Conservation (phyloP, 164 flowering plant genomes). For the Akebia trifoliata region DNA sequence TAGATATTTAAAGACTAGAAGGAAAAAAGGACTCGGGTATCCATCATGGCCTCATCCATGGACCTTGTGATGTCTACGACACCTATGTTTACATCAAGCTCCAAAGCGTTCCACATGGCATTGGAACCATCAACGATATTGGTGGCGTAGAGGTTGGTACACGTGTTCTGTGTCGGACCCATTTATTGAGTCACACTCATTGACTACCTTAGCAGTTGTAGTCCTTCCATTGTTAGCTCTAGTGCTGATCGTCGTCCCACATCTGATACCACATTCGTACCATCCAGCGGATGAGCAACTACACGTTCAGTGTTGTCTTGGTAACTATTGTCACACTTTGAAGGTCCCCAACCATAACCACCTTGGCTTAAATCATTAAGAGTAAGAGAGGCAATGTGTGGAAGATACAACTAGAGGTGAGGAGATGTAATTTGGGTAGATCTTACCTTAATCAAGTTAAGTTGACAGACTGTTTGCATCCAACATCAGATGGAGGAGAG, state of each 20-base stretch:
- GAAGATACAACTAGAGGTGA: neutral
- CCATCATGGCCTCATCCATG: neutral
- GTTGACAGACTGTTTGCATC: neutral
- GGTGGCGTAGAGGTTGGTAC: neutral
- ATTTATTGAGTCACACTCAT: neutral
- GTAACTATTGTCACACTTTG: neutral
- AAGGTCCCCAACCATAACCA: neutral
- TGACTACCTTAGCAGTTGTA: constrained; percentile 1
- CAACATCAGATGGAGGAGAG: no score
- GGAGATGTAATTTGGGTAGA: neutral
- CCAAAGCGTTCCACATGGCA: neutral
- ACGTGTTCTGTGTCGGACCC: neutral
- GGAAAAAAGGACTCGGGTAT: no score
- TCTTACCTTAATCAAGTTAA: neutral
- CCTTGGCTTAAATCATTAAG: neutral
- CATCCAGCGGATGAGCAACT: neutral
- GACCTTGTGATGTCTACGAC: neutral
- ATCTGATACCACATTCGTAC: constrained; percentile 1
- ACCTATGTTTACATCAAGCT: neutral
- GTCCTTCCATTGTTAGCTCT: neutral
- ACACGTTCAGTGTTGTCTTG: neutral
- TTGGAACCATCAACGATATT: neutral
- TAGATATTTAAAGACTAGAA: no score
- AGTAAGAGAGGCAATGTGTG: neutral
- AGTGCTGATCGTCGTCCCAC: neutral